Conservation (phyloP, 331 rosid species). For the Malus hybrid region DNA sequence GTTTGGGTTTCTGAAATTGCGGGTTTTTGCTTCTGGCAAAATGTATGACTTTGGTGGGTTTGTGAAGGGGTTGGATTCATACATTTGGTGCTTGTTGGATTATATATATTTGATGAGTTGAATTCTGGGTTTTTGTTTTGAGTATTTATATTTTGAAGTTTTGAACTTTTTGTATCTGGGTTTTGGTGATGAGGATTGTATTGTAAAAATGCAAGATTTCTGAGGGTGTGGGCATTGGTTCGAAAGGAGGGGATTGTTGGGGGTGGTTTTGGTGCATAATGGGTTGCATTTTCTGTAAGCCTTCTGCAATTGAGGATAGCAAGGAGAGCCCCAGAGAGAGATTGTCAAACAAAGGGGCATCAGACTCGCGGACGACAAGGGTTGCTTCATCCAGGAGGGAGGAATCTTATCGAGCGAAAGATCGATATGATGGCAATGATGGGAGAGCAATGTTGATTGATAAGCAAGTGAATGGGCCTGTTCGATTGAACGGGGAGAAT, state of each 20-base stretch:
- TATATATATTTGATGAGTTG: slow-evolving; percentile 24
- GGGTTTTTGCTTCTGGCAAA: slow-evolving; percentile 4
- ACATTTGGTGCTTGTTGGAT: slow-evolving; percentile 23
- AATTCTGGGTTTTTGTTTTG: slow-evolving; percentile 16
- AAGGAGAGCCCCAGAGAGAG: slow-evolving; percentile 63
- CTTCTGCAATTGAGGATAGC: slow-evolving; percentile 89
- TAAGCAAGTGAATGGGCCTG: slow-evolving; percentile 65
- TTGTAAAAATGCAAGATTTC: slow-evolving; percentile 33
- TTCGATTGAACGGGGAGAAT: slow-evolving; percentile 45
- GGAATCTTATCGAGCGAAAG: slow-evolving; percentile 56
- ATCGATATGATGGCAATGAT: slow-evolving; percentile 53
- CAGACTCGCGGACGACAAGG: slow-evolving; percentile 44
- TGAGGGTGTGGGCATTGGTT: slow-evolving; percentile 41
- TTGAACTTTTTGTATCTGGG: too few species aligned
- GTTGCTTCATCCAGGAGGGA: slow-evolving; percentile 79
- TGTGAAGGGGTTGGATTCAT: slow-evolving; percentile 20
- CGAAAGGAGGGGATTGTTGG: slow-evolving; percentile 30
- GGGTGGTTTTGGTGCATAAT: slow-evolving; percentile 44
- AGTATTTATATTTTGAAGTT: too few species aligned
- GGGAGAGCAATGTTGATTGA: slow-evolving; percentile 51
- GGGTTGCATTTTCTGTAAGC: slow-evolving; percentile 81
- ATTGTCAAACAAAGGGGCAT: slow-evolving; percentile 34
- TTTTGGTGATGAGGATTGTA: slow-evolving; percentile 9
- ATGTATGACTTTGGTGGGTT: slow-evolving; percentile 6
- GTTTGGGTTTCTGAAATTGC: slow-evolving; percentile 29